Percentiles rank a stretch among this genome's conserved stretches.
Conservation (phyloP, 805 yeast genomes). For the Candida takata region DNA sequence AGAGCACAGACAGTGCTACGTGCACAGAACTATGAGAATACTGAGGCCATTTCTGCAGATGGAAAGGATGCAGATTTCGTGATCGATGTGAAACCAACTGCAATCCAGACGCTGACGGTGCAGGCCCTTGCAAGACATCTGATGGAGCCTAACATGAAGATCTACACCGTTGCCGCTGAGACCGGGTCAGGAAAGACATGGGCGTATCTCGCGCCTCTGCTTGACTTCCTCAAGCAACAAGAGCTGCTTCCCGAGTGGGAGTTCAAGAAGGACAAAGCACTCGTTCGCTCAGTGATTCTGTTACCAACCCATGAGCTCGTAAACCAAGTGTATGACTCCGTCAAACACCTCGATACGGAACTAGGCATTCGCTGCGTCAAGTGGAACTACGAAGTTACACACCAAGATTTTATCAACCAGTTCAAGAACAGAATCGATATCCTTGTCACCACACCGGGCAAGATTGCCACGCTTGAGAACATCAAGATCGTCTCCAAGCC, state of each 20-base stretch:
- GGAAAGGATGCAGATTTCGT: slow-evolving; percentile 10
- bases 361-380: slow-evolving; percentile 42
- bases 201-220: slow-evolving; percentile 75
- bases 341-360: slow-evolving; percentile 25
- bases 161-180: slow-evolving; percentile 85
- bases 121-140: slow-evolving; percentile 26
- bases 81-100: slow-evolving; percentile 46
- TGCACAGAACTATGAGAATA: slow-evolving; percentile 20
- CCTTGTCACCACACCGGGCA: slow-evolving; percentile 80
- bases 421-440: slow-evolving; percentile 60
- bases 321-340: slow-evolving; percentile 57
- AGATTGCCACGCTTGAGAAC: slow-evolving; percentile 37
- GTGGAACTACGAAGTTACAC: slow-evolving; percentile 59
- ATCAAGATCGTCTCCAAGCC: slow-evolving; percentile 30
- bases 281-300: slow-evolving; percentile 65
- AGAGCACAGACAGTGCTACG: slow-evolving; percentile 35
- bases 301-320: slow-evolving; percentile 89
- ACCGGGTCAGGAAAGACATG: slow-evolving; percentile 97
- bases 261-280: slow-evolving; percentile 28
- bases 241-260: slow-evolving; percentile 30
- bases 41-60: slow-evolving; percentile 2
- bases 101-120: slow-evolving; percentile 76
- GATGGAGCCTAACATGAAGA: slow-evolving; percentile 38
- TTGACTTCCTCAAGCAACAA: slow-evolving; percentile 60
- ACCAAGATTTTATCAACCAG: slow-evolving; percentile 41